These are phyloP conservation scores for Fragaria ananassa DNA, from an alignment of 306 rosid genomes.

Conservation along the genomic window DNA sequence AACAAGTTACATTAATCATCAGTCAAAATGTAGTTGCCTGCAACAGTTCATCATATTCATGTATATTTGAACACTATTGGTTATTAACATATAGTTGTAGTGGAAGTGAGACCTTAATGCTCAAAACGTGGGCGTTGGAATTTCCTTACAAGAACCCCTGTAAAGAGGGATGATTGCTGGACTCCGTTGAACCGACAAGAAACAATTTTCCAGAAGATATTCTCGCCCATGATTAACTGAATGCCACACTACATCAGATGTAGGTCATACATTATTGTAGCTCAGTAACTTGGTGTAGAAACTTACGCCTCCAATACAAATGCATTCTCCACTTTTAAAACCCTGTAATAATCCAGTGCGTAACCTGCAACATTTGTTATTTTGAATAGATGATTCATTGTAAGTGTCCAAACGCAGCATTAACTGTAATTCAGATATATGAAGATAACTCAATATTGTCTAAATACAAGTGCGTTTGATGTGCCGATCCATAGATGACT, in stretches of 20 bases:
- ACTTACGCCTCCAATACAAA: background rate
- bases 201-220: background rate
- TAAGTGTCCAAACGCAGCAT: background rate
- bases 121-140: no score
- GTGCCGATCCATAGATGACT: background rate
- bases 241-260: background rate
- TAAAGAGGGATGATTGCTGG: background rate
- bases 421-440: background rate
- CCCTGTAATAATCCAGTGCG: background rate
- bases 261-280: background rate
- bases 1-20: no score
- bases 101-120: no score
- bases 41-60: no score
- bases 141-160: no score
- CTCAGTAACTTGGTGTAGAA: no score
- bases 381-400: background rate
- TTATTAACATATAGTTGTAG: no score
- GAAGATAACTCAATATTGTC: background rate
- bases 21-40: no score
- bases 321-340: background rate
- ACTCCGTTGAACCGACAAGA: background rate
- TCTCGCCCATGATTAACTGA: background rate
- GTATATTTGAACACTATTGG: background rate
- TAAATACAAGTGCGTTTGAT: background rate
- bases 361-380: background rate